Evolutionary conservation across 2,329 filamentous ascomycete species (phyloP).

Genomic region (Fusarium sp.): DNA sequence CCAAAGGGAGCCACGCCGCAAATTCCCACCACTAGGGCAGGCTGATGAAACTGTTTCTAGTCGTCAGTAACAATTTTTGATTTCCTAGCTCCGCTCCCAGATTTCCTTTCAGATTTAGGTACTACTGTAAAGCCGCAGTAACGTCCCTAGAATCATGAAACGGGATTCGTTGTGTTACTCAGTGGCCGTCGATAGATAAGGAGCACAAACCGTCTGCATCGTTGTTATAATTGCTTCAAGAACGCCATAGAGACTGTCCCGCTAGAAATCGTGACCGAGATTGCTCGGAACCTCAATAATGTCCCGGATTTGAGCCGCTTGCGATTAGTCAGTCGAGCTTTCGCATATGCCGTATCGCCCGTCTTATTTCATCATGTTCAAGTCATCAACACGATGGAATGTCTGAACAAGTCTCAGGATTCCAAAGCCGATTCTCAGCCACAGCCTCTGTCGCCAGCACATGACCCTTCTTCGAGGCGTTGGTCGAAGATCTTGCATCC

Average conservation of each 20-base stretch:
- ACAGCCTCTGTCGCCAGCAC: conserved; percentile 1
- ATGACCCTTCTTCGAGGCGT: conserved; percentile 5
- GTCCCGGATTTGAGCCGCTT: background rate
- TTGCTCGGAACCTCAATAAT: background rate
- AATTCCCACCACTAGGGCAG: no score
- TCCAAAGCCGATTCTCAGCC: no score
- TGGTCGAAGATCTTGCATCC: background rate
- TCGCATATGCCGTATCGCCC: conserved; percentile 6
- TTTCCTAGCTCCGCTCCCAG: no score
- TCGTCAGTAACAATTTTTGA: no score
- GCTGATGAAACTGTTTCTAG: no score
- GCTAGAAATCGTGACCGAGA: background rate
- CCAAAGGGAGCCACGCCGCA: no score
- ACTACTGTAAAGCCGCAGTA: no score
- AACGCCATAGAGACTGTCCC: conserved; percentile 2
- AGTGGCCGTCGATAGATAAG: no score
- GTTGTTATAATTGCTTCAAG: background rate
- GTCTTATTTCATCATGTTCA: conserved; percentile 5
- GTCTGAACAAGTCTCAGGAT: background rate
- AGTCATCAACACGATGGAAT: conserved; percentile 1
- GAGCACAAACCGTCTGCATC: no score
- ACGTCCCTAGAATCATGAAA: no score
- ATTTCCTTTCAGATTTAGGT: no score
- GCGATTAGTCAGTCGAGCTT: conserved; percentile 3
- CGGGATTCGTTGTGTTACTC: no score